phyloP scores from a whole-genome alignment of 192 early-diverging fungal species.

The Entomortierella chlamydospora region DNA sequence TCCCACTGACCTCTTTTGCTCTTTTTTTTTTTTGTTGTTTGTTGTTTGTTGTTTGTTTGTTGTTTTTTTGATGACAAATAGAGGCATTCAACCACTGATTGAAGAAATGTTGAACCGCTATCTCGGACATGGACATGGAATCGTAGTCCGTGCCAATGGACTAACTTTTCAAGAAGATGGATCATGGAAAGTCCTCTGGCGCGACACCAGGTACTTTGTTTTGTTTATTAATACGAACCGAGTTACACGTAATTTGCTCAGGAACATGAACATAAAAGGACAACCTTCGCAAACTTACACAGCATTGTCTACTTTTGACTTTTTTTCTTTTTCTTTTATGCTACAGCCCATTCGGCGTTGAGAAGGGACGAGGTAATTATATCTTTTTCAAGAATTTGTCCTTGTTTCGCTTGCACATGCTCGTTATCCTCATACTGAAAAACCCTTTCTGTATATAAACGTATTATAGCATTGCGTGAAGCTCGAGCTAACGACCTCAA shows the following conservation, averaged over 20 bases:
- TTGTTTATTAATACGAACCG: neutral
- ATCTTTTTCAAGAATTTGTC: neutral
- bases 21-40: slow-evolving; percentile 1
- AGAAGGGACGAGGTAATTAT: slow-evolving; percentile 11
- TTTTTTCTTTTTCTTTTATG: neutral
- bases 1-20: neutral
- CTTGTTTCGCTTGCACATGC: slow-evolving; percentile 1
- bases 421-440: neutral
- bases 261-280: neutral
- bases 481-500: slow-evolving; percentile 22
- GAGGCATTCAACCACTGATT: slow-evolving; percentile 47
- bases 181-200: slow-evolving; percentile 41
- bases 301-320: neutral
- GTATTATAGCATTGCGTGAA: slow-evolving; percentile 29
- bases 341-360: slow-evolving; percentile 13
- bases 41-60: neutral
- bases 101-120: slow-evolving; percentile 30
- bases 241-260: neutral
- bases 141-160: slow-evolving; percentile 31
- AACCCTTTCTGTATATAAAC: neutral
- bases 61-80: slow-evolving; percentile 6
- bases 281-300: neutral
- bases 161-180: slow-evolving; percentile 14
- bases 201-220: slow-evolving; percentile 31
- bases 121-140: slow-evolving; percentile 26